Conservation (phyloP, 768 basidiomycete species). For the Auricularia heimuer region DNA sequence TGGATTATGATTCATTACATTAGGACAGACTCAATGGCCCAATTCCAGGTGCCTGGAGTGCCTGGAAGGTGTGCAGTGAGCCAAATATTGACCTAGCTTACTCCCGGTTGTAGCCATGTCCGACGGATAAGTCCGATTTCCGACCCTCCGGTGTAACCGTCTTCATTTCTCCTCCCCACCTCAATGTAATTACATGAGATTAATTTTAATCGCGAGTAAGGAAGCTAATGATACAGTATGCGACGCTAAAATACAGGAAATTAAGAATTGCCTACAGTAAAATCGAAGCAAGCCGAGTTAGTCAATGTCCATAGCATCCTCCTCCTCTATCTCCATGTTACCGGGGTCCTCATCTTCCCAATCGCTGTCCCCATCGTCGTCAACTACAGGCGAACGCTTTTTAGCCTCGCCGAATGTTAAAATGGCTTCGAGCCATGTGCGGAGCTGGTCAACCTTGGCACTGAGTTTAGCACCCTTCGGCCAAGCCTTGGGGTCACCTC, state of each 20-base stretch:
- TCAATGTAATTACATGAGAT: not conserved
- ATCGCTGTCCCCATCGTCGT: not conserved
- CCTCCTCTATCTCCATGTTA: not conserved
- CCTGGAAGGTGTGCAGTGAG: no score
- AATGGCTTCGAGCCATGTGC: not conserved
- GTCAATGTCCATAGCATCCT: not conserved
- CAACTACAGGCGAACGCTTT: not conserved
- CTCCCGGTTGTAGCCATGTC: no score
- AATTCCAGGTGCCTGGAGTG: no score
- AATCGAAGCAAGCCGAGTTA: not conserved
- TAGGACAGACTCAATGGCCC: no score
- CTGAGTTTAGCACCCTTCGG: not conserved
- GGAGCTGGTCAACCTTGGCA: not conserved
- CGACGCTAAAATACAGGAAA: not conserved
- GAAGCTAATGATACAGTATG: not conserved
- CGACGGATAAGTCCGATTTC: no score
- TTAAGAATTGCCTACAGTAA: not conserved
- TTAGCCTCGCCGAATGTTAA: not conserved
- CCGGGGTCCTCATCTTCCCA: not conserved
- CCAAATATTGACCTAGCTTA: no score
- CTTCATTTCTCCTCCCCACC: not conserved
- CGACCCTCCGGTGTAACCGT: not conserved
- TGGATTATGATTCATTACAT: no score
- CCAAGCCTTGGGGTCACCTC: not conserved
- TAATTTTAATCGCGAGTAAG: not conserved